Evolutionary conservation across 768 basidiomycete genomes (phyloP), one percentile per base, ranked within the genome.

Genomic region (Rubroboletus pulcherrimus): DNA sequence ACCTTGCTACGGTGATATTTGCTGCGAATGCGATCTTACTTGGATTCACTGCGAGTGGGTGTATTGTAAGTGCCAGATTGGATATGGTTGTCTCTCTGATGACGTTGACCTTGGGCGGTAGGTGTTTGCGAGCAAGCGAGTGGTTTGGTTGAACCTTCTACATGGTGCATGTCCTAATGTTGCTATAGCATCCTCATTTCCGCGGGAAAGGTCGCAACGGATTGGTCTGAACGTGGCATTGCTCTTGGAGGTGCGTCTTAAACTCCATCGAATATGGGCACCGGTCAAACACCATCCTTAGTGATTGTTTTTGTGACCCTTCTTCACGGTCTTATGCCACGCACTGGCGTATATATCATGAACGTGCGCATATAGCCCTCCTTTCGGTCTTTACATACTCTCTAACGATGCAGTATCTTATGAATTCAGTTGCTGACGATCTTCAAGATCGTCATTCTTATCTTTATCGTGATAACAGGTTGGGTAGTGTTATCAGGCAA

Each of bases 191-290:
- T 84, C 38, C 73, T 84, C 12, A 64, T 82, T 30, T 65, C 81
- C 0, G 78, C 76, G 0, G 78, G 75, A 4, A 65, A 72, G 31
- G 54, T 62, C 0, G 71, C 75, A 5, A 71, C 69, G 21, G 66
- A 70, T 1, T 85, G 84, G 84, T 72, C 72, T 2, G 78, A 78
- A 17, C 78, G 84, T 50, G 82, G 82, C 0, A 83, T 86, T 51
- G 84, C 81, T 4, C 67, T 86, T 2, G 83, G 74, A 66, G 80
- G 83, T 79, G 37, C 14, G 70, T 58, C 12, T 12, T 7, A 12
- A 26, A 4, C 24, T n/a, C 11, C 10, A n/a, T 26, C 2, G 2
- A n/a, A n/a, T 2, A 35, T 24, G 10, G 19, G 3, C 19, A 49
- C 5, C 2, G 4, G 44, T 7, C 17, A 10, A 37, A n/a, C n/a